Base-by-base conservation (phyloP, 495 filamentous ascomycete genomes). In the Lepraria neglecta region DNA sequence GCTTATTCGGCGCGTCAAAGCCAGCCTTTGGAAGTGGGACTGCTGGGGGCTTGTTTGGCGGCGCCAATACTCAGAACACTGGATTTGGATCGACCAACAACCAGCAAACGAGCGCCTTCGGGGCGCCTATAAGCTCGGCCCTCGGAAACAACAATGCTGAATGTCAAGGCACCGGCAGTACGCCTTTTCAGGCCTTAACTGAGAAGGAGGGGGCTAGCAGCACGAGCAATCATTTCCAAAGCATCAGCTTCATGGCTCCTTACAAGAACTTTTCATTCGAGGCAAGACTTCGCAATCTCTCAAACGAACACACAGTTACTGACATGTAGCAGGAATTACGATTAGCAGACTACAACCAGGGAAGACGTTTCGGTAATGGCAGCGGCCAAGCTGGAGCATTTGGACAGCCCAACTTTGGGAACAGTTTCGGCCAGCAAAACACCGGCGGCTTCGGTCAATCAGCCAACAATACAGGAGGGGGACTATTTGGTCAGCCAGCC, bases 201-300 rank as follows among this genome's bases (percentile, higher is more conserved):
- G 94, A 98, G 74, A 97, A 96, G 70, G 95, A 98, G 65, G 72
- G 72, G 59, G 71, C 62, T 27, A 58, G 75, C 6, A 81, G 70
- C 38, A 76, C 78, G 47, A 86, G 78, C 56, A 89, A 87, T 69
- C 80, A 87, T 28, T 98, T 85, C 69, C 92, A 97, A 71, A 96
- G 86, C 66, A 87, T 98, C 63, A 82, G 83, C 15, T 95, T 96
- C 66, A 87, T 88, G 80, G 85, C 84, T 51, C 83, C 90, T 0
- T 97, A 96, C 74, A 83, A 82, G 70, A 91, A 91, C 63, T 96
- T 83, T 73, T 96, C 90, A 5, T 83, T 89, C 42, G 94, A 98
- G 68, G 76, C 74, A 62, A 48, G 66, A 66, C 40, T 15, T 33
- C 4, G 28, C 47, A 38, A 0, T n/a, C 9, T 67, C 19, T 24